These are phyloP conservation scores for Tricholoma flavovirens DNA, from an alignment of 768 basidiomycete genomes.

Conservation along the genomic window DNA sequence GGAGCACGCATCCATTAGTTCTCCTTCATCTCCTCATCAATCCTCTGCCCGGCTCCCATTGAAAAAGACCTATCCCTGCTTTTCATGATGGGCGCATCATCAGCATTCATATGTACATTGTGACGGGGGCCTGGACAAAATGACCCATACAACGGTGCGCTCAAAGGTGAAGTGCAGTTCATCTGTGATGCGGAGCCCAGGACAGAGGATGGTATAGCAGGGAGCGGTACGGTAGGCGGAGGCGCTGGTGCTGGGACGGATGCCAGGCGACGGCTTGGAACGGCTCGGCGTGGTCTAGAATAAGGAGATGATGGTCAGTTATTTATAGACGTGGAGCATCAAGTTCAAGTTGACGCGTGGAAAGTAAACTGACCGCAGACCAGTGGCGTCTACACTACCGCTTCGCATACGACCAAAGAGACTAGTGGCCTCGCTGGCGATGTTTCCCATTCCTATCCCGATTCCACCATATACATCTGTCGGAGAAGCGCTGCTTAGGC, in stretches of 20 bases:
- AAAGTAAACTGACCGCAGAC: conserved; percentile 19
- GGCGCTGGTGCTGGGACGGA: conserved; percentile 31
- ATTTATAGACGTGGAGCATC: not conserved
- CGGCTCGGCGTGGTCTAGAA: conserved; percentile 34
- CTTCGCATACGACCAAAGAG: conserved; percentile 51
- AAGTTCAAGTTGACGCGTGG: conserved; percentile 5
- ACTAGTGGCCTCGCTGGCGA: conserved; percentile 30
- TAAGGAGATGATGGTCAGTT: conserved; percentile 1
- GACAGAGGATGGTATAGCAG: conserved; percentile 24
- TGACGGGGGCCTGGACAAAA: not conserved
- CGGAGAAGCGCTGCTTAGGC: conserved; percentile 24
- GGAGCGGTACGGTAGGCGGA: conserved; percentile 36
- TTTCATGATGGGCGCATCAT: conserved; percentile 1
- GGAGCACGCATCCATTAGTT: conserved; percentile 16
- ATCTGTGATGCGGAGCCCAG: conserved; percentile 10
- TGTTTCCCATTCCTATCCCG: conserved; percentile 8
- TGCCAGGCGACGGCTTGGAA: conserved; percentile 30
- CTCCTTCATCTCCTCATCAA: conserved; percentile 40
- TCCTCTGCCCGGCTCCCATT: conserved; percentile 23
- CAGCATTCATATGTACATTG: not conserved
- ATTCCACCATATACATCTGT: conserved; percentile 6
- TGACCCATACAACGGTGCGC: conserved; percentile 7
- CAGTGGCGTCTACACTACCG: conserved; percentile 39
- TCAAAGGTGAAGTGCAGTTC: conserved; percentile 2
- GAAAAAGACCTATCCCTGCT: conserved; percentile 29